Evolutionary conservation across 1,139 yeast genomes (phyloP).

Genomic region (Candida pseudocylindracea): DNA sequence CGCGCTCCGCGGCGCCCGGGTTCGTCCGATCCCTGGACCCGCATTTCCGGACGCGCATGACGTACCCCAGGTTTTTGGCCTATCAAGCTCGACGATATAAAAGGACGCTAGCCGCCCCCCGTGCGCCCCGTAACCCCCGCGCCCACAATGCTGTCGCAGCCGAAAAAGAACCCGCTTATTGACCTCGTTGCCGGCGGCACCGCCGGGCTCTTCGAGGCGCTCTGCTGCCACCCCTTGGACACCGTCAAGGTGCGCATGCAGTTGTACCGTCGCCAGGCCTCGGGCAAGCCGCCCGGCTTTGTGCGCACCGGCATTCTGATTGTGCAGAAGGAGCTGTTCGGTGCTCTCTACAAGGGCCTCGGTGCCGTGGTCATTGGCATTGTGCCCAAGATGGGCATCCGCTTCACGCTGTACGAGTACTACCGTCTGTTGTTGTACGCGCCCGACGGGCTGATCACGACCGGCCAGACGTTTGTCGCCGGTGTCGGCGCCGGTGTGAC

Average conservation of each 20-base stretch:
- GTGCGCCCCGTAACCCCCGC: not conserved
- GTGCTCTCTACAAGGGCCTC: conserved; percentile 83
- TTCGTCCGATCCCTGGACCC: no score
- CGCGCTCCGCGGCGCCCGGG: no score
- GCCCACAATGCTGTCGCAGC: conserved; percentile 5
- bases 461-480: conserved; percentile 59
- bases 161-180: conserved; percentile 24
- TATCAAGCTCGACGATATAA: no score
- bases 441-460: conserved; percentile 45
- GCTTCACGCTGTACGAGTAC: conserved; percentile 85
- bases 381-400: conserved; percentile 94
- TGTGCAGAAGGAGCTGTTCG: conserved; percentile 58
- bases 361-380: conserved; percentile 96
- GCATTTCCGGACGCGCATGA: no score
- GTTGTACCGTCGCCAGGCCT: conserved; percentile 29
- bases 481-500: conserved; percentile 98
- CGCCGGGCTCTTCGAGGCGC: conserved; percentile 91
- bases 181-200: conserved; percentile 92
- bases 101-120: no score
- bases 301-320: conserved; percentile 61
- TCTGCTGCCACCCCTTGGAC: conserved; percentile 88
- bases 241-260: conserved; percentile 97
- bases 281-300: conserved; percentile 68
- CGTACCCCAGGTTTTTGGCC: no score
- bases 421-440: conserved; percentile 52